Conservation (phyloP, 2,329 filamentous ascomycete species). For the Colletotrichum somersetense region DNA sequence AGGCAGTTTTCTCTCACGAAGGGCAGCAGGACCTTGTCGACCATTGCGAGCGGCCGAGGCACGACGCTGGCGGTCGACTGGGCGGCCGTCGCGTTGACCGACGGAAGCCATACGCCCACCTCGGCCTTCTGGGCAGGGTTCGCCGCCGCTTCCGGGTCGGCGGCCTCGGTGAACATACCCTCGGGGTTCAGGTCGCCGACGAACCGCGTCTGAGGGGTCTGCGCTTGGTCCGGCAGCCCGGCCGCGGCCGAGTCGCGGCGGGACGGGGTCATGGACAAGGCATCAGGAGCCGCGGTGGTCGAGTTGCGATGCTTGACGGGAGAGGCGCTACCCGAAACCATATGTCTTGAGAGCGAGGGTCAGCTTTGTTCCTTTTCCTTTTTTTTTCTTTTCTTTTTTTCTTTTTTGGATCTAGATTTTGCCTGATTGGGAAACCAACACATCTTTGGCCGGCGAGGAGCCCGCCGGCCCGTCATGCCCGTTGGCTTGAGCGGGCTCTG, state of each 20-base stretch:
- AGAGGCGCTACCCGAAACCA: conserved; percentile 4
- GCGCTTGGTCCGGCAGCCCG: conserved; percentile 17
- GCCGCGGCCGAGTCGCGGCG: conserved; percentile 26
- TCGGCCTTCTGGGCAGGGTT: conserved; percentile 62
- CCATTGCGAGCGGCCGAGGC: conserved; percentile 49
- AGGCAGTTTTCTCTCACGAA: conserved; percentile 62
- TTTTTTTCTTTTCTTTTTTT: not conserved
- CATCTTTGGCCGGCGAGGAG: conserved; percentile 23
- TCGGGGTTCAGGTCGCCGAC: conserved; percentile 72
- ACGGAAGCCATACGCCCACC: conserved; percentile 67
- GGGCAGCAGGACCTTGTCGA: conserved; percentile 56
- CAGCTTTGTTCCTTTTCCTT: not conserved
- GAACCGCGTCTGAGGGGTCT: conserved; percentile 55
- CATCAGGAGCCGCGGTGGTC: conserved; percentile 6
- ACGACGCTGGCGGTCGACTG: conserved; percentile 48
- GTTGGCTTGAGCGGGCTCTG: conserved; percentile 10
- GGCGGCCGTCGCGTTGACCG: conserved; percentile 46
- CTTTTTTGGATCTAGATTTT: conserved; percentile 11
- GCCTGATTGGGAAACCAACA: conserved; percentile 39
- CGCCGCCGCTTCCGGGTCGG: conserved; percentile 53
- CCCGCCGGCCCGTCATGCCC: conserved; percentile 22
- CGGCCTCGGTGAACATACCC: conserved; percentile 69
- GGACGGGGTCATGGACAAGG: conserved; percentile 6
- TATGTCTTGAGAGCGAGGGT: conserved; percentile 3
- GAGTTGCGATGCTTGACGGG: conserved; percentile 29